These are phyloP conservation scores for Stromatinia cepivora DNA, from an alignment of 2,329 filamentous ascomycete genomes.

Conservation along the genomic window DNA sequence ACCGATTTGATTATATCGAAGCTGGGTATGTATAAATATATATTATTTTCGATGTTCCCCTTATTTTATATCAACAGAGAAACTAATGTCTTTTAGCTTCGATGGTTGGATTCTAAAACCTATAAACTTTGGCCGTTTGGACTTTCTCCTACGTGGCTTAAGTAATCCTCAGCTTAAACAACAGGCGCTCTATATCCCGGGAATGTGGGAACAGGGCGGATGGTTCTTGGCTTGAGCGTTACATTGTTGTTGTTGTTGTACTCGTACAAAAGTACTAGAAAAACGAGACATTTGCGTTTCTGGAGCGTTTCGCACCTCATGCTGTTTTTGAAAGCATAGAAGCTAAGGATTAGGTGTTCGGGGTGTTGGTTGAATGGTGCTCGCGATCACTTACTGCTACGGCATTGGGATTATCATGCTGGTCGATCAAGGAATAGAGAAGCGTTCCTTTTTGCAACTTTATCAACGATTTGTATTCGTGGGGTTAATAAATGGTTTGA, in stretches of 20 bases:
- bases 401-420: not conserved
- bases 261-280: not conserved
- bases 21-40: slow-evolving; percentile 39
- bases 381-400: no score
- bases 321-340: not conserved
- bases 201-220: slow-evolving; percentile 79
- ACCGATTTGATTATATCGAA: slow-evolving; percentile 68
- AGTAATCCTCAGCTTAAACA: slow-evolving; percentile 58
- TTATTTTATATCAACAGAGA: not conserved
- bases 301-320: not conserved
- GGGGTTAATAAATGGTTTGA: not conserved
- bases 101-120: slow-evolving; percentile 92
- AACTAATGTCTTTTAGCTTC: slow-evolving; percentile 58
- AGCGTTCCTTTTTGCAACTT: not conserved
- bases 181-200: slow-evolving; percentile 64
- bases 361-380: not conserved
- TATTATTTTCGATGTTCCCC: not conserved
- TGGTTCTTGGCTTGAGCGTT: slow-evolving; percentile 60
- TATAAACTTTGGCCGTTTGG: slow-evolving; percentile 75
- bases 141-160: slow-evolving; percentile 68
- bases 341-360: not conserved
- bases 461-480: no score
- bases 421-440: not conserved
- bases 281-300: not conserved
- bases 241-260: not conserved